Conservation (phyloP, 2,329 filamentous ascomycete genomes). For the Shiraia sp. region DNA sequence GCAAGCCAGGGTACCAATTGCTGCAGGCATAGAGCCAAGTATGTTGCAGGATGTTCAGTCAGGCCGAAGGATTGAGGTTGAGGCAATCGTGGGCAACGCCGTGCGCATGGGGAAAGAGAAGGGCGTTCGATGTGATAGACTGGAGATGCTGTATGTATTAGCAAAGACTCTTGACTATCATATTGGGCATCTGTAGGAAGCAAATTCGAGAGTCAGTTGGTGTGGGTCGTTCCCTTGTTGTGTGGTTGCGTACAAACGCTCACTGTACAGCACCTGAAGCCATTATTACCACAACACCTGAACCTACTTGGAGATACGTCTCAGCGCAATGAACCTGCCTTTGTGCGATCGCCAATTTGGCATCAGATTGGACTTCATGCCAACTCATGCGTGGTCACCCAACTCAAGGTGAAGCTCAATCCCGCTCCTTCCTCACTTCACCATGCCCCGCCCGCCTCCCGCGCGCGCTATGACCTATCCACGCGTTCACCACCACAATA, state of each 20-base stretch:
- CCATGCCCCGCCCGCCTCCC: no score
- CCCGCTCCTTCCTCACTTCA: no score
- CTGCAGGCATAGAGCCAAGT: conserved; percentile 51
- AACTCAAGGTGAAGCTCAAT: no score
- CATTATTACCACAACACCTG: no score
- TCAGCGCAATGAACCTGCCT: no score
- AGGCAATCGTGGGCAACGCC: conserved; percentile 55
- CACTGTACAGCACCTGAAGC: no score
- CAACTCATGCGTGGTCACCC: no score
- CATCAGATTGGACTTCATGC: no score
- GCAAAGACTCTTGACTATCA: conserved; percentile 48
- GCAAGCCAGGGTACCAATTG: conserved; percentile 38
- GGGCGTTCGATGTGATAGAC: conserved; percentile 46
- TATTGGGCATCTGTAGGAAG: conserved; percentile 18
- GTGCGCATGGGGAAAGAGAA: conserved; percentile 48
- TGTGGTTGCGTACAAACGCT: neutral
- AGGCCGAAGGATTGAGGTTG: conserved; percentile 52
- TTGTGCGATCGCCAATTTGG: no score
- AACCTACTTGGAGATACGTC: no score
- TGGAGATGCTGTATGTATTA: conserved; percentile 53
- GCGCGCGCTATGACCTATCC: no score
- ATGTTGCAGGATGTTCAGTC: conserved; percentile 55
- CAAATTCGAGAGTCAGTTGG: neutral
- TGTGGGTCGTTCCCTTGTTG: neutral
- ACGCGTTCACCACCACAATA: no score